phyloP scores from a whole-genome alignment of 345 rosid genomes.

The Salix dunnii region DNA sequence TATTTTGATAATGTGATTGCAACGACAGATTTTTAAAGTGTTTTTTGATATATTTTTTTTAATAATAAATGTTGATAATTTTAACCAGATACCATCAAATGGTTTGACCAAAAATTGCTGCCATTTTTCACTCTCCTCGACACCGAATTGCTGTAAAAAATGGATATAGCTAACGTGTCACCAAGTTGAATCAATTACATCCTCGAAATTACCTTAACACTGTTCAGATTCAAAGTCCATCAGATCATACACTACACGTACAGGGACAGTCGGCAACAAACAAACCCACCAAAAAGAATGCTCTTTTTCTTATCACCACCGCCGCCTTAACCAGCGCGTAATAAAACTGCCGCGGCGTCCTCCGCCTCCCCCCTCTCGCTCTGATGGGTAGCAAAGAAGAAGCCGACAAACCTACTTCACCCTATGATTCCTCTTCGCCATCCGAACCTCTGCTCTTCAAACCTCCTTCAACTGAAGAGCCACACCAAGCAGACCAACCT shows the following conservation, averaged over 20 bases:
- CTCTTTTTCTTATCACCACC: neutral
- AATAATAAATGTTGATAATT: too few relatives aligned
- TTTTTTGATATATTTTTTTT: too few relatives aligned
- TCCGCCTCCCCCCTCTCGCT: neutral
- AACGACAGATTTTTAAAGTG: too few relatives aligned
- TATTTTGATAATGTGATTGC: too few relatives aligned
- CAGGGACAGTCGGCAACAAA: neutral
- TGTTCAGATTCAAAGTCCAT: neutral
- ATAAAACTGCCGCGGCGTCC: neutral
- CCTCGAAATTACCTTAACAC: neutral
- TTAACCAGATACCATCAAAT: too few relatives aligned
- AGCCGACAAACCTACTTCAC: constrained; percentile 31
- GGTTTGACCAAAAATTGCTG: neutral
- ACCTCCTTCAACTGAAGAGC: constrained; percentile 38
- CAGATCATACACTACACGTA: too few relatives aligned
- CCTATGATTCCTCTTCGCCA: constrained; percentile 45
- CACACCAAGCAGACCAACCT: constrained; percentile 28
- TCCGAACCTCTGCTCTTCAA: constrained; percentile 71
- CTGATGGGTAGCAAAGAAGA: constrained; percentile 62
- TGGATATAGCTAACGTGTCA: neutral
- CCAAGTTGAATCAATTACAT: neutral
- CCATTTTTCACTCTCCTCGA: neutral
- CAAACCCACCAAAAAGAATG: neutral
- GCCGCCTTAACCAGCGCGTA: neutral
- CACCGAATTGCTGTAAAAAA: neutral